Evolutionary conservation across 108 stramenopile species (phyloP).

Genomic region (Cylindrotheca fusiformis): DNA sequence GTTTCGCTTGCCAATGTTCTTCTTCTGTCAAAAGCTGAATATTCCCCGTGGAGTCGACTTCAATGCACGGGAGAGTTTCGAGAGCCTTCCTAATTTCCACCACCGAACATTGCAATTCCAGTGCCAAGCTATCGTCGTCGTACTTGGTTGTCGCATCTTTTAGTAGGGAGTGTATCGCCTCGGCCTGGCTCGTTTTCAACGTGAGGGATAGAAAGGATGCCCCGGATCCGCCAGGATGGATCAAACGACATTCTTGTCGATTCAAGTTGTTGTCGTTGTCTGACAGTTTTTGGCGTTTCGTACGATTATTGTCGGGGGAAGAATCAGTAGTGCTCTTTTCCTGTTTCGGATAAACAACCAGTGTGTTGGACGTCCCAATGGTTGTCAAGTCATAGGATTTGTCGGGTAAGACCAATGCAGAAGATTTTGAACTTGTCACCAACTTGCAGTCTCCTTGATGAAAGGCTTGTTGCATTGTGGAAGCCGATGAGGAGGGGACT

Average conservation of each 20-base stretch:
- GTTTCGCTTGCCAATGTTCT: background rate
- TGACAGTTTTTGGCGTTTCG: background rate
- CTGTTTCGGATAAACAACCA: background rate
- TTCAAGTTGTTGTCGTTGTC: background rate
- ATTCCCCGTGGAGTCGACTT: background rate
- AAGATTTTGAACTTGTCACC: background rate
- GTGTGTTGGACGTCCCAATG: background rate
- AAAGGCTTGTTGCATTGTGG: background rate
- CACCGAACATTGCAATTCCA: background rate
- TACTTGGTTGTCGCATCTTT: background rate
- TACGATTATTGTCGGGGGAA: background rate
- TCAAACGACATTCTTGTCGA: background rate
- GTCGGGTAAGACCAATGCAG: background rate
- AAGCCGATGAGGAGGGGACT: background rate
- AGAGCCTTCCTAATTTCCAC: background rate
- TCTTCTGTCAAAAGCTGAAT: background rate
- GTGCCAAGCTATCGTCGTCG: background rate
- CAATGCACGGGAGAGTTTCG: background rate
- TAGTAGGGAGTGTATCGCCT: background rate
- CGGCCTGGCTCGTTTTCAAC: background rate
- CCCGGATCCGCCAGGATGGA: background rate
- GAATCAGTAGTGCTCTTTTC: background rate
- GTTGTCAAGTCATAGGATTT: background rate
- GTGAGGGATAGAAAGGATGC: background rate
- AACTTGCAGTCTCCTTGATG: background rate